Conservation (phyloP, 345 rosid genomes). For the Cochlearia excelsa region DNA sequence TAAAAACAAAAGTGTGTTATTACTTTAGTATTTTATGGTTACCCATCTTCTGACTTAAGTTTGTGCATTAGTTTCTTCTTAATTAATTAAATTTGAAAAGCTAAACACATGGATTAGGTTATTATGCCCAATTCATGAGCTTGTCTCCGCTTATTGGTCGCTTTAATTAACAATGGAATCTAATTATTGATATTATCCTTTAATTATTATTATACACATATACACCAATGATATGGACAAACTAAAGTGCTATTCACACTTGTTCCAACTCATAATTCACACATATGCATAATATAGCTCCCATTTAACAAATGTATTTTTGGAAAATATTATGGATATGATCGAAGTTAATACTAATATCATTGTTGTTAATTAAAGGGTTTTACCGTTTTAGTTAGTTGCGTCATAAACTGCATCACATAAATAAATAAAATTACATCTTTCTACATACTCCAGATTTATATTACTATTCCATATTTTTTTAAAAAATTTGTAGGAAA, state of each 20-base stretch:
- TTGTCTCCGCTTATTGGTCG: conserved; percentile 37
- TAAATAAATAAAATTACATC: no score
- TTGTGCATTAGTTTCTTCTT: conserved; percentile 26
- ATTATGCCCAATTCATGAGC: conserved; percentile 34
- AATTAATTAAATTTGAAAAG: conserved; percentile 10
- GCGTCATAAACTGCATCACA: no score
- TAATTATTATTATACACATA: conserved; percentile 14
- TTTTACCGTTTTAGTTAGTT: no score
- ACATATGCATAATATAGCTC: no score
- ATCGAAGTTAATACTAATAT: no score
- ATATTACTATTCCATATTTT: no score
- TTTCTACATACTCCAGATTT: no score
- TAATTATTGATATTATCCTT: conserved; percentile 4
- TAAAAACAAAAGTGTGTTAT: conserved; percentile 23
- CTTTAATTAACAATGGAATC: conserved; percentile 31
- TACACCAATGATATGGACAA: conserved; percentile 28
- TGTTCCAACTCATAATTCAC: conserved; percentile 38
- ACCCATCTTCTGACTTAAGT: conserved; percentile 34
- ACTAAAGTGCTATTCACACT: conserved; percentile 34
- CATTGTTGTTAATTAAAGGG: no score
- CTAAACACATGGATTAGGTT: conserved; percentile 36
- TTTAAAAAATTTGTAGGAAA: no score
- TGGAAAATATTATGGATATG: no score
- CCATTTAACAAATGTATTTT: no score
- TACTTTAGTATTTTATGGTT: neutral